Evolutionary conservation across 495 filamentous ascomycete genomes (phyloP), one percentile per base, ranked within the genome.

Genomic region (Hypoxylon trugodes): DNA sequence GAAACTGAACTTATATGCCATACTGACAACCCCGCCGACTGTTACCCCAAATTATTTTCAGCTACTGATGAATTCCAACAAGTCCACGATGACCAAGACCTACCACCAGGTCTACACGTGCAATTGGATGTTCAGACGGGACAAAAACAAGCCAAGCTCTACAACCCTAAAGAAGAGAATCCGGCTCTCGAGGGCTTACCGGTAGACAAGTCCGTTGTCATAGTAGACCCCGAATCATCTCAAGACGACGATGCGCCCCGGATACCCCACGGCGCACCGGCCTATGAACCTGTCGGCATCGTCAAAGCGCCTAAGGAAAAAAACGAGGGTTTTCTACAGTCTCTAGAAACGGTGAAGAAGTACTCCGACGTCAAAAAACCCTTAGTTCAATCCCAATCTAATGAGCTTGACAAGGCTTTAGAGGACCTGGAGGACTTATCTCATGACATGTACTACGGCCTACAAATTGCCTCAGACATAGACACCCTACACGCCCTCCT

Each of bases 401-500:
- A 22, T 1, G 72, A 71, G 22, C 63, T 79, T 2, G 74, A 77
- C 36, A 50, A 57, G 5, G 76, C 80, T 5, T 77, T 90, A 9
- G 71, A 80, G 16, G 72, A 76, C 37, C 77, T 90, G 8, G 77
- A 80, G 40, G 85, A 88, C 6, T 73, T 89, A 24, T 77, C 82
- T 4, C 86, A 90, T 68, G 86, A 87, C 64, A 82, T 87, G 61
- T 87, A 89, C 75, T 90, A 87, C 76, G 88, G 88, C n/a, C 73
- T 86, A 5, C 82, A 86, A 60, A 79, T 90, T 40, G 72, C 82
- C 15, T 77, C 82, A 41, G 80, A 86, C 56, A 53, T 69, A 3
- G 73, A 73, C n/a, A 77, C 77, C 3, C 53, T 82, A 7, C 76
- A 73, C 35, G 67, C 72, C 8, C 74, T 85, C 3, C 68, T 83